Percentiles rank a stretch among this genome's conserved stretches.
Evolutionary conservation across 208 protist species (phyloP).

Genomic region (Crithidia sp.): DNA sequence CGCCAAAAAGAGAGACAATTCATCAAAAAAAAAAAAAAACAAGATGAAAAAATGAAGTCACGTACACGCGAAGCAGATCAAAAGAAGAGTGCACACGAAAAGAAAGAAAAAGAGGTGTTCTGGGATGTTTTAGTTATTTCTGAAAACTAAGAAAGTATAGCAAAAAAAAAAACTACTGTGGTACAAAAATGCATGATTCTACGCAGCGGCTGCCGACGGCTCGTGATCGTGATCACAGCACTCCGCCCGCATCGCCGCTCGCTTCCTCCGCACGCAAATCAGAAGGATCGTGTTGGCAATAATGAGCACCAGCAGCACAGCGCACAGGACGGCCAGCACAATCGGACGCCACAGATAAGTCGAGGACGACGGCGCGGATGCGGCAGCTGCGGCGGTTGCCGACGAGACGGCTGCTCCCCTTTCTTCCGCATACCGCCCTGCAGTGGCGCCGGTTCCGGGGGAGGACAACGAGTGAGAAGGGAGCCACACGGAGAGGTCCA

Average conservation of each 20-base stretch:
- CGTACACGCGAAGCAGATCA: not conserved
- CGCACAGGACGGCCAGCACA: not conserved
- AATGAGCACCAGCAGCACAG: constrained; percentile 1
- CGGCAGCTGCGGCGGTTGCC: not conserved
- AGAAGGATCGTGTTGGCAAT: not conserved
- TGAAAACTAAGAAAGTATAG: not conserved
- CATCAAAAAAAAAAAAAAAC: not conserved
- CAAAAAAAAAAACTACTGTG: constrained; percentile 1
- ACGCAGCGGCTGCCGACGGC: not conserved
- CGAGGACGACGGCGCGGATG: not conserved
- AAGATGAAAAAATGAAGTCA: not conserved
- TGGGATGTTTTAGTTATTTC: too few species aligned
- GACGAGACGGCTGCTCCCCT: not conserved
- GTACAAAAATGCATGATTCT: constrained; percentile 5
- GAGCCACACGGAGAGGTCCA: constrained; percentile 18
- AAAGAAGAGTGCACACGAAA: constrained; percentile 6
- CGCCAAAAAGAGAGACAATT: not conserved
- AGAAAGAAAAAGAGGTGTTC: constrained; percentile 4
- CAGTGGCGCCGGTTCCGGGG: too few species aligned
- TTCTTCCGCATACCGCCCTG: not conserved
- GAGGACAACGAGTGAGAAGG: not conserved
- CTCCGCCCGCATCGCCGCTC: not conserved
- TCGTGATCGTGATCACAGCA: not conserved
- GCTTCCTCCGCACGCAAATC: not conserved
- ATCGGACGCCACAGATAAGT: constrained; percentile 15